phyloP scores from a whole-genome alignment of 108 stramenopile species.

The Mediolabrus comicus region DNA sequence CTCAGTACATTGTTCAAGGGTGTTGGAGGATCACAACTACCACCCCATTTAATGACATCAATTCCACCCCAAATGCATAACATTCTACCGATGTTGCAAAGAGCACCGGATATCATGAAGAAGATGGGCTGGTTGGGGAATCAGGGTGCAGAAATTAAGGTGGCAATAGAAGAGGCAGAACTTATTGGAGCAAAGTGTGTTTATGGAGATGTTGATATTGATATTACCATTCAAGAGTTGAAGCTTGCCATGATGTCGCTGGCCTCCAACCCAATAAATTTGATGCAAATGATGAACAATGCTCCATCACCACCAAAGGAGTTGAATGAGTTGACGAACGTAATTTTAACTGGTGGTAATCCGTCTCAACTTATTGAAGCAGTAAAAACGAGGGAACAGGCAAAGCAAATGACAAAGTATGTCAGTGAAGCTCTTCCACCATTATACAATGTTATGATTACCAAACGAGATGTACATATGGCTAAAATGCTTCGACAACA shows the following conservation, averaged over 20 bases:
- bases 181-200: conserved; percentile 6
- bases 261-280: conserved; percentile 9
- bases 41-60: not conserved
- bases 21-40: not conserved
- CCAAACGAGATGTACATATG: conserved; percentile 25
- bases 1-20: not conserved
- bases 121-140: conserved; percentile 4
- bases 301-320: conserved; percentile 11
- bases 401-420: conserved; percentile 5
- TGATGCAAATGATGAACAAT: conserved; percentile 1
- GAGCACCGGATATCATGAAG: conserved; percentile 1
- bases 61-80: not conserved
- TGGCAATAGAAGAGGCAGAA: conserved; percentile 26
- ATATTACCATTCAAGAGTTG: conserved; percentile 10
- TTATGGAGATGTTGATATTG: conserved; percentile 17
- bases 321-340: not conserved
- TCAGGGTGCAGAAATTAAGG: conserved; percentile 23
- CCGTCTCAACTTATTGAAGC: conserved; percentile 6
- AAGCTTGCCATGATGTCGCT: conserved; percentile 5
- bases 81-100: not conserved
- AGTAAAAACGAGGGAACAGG: conserved; percentile 20
- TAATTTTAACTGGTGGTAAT: not conserved
- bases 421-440: conserved; percentile 7
- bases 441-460: conserved; percentile 10
- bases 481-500: conserved; percentile 7